Evolutionary conservation across 352 stramenopile species (phyloP).

Genomic region (Phytophthora colocasiae): DNA sequence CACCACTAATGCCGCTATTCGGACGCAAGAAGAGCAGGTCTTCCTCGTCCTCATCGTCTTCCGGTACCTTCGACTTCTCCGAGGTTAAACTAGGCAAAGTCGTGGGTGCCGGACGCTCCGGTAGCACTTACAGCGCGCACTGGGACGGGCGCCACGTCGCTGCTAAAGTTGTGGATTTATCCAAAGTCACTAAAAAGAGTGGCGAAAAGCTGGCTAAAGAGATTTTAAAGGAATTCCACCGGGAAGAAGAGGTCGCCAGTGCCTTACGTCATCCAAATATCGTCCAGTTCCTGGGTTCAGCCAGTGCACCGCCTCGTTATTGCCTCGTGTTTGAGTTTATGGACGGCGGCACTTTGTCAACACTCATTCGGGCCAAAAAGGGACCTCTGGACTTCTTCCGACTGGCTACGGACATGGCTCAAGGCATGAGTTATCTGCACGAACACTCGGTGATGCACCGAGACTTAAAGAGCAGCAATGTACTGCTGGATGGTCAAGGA

Average conservation of each 20-base stretch:
- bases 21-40: constrained; percentile 28
- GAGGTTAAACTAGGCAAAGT: constrained; percentile 54
- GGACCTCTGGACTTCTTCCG: constrained; percentile 63
- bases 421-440: constrained; percentile 91
- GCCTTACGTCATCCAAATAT: constrained; percentile 66
- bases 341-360: constrained; percentile 59
- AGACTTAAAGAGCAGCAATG: constrained; percentile 94
- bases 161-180: constrained; percentile 60
- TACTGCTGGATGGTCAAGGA: constrained; percentile 66
- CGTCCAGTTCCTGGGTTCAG: constrained; percentile 63
- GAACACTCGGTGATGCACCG: constrained; percentile 90
- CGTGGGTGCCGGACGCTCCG: constrained; percentile 58
- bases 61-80: constrained; percentile 40
- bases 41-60: constrained; percentile 22
- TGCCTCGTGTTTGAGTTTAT: constrained; percentile 78
- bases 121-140: constrained; percentile 58
- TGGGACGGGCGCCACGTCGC: constrained; percentile 62
- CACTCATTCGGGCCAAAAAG: constrained; percentile 47
- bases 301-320: constrained; percentile 56
- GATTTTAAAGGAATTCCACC: constrained; percentile 59
- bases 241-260: constrained; percentile 64
- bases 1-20: constrained; percentile 28
- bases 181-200: constrained; percentile 28
- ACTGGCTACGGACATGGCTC: constrained; percentile 61
- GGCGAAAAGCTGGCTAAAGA: constrained; percentile 50